A percentile compares a stretch with the other conserved stretches of the same genome.
phyloP scores from a whole-genome alignment of 306 rosid species.

The Abrus pulchellus region DNA sequence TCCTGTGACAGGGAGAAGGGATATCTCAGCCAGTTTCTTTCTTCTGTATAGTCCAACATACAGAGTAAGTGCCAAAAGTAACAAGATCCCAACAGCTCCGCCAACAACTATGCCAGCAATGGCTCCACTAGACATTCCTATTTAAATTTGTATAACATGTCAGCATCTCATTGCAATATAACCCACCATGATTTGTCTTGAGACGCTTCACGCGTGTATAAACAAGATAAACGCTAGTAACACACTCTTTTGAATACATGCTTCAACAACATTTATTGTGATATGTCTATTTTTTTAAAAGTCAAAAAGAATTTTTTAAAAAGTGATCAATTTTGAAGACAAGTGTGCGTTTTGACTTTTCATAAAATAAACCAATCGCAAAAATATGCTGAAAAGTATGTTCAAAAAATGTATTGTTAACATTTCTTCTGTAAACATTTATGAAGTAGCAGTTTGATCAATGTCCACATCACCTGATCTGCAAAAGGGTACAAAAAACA shows the following conservation, averaged over 20 bases:
- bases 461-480: conserved; percentile 70
- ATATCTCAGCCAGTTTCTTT: conserved; percentile 54
- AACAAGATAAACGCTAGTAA: no score
- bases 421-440: not conserved
- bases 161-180: conserved; percentile 45
- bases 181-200: conserved; percentile 27
- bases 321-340: no score
- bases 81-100: conserved; percentile 55
- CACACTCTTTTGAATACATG: no score
- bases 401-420: no score
- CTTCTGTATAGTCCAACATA: conserved; percentile 55
- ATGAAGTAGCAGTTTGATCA: conserved; percentile 42
- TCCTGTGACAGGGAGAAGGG: conserved; percentile 52
- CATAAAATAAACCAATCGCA: no score
- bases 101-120: conserved; percentile 65
- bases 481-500: conserved; percentile 52
- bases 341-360: no score
- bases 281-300: no score
- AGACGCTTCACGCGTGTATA: not conserved
- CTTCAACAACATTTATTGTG: no score
- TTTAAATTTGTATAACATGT: conserved; percentile 49
- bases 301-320: no score
- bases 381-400: no score
- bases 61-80: conserved; percentile 50
- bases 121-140: conserved; percentile 66